phyloP scores from a whole-genome alignment of 768 basidiomycete genomes.

The Filobasidium floriforme region DNA sequence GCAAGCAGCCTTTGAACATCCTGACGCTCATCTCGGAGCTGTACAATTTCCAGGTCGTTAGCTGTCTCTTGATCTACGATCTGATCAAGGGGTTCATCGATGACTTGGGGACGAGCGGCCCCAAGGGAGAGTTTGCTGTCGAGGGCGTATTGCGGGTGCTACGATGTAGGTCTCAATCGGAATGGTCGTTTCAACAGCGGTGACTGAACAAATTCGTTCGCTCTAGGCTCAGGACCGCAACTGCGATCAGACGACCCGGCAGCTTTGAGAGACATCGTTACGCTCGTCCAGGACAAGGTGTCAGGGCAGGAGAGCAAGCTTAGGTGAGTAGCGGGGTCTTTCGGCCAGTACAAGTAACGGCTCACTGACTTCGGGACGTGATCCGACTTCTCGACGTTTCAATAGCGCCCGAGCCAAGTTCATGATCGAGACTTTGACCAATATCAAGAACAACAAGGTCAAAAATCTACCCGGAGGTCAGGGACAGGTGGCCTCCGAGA shows the following conservation, averaged over 20 bases:
- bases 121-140: slow-evolving; percentile 67
- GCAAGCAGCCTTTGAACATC: slow-evolving; percentile 85
- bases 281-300: slow-evolving; percentile 67
- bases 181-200: neutral
- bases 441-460: slow-evolving; percentile 84
- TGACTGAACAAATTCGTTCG: neutral
- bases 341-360: neutral
- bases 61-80: slow-evolving; percentile 81
- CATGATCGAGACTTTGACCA: slow-evolving; percentile 87
- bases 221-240: slow-evolving; percentile 78
- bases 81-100: slow-evolving; percentile 68
- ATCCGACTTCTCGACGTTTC: neutral
- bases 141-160: slow-evolving; percentile 80
- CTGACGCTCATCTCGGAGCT: slow-evolving; percentile 80
- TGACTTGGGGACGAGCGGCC: slow-evolving; percentile 39
- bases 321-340: slow-evolving; percentile 49
- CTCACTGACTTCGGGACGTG: too few relatives aligned
- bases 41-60: slow-evolving; percentile 93
- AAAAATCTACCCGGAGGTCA: slow-evolving; percentile 49
- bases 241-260: slow-evolving; percentile 85
- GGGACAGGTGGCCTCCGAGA: slow-evolving; percentile 63
- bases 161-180: slow-evolving; percentile 43
- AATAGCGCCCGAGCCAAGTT: slow-evolving; percentile 79
- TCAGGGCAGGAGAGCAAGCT: slow-evolving; percentile 49
- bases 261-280: slow-evolving; percentile 82